phyloP scores from a whole-genome alignment of 345 rosid genomes.

The Combretum micranthum region DNA sequence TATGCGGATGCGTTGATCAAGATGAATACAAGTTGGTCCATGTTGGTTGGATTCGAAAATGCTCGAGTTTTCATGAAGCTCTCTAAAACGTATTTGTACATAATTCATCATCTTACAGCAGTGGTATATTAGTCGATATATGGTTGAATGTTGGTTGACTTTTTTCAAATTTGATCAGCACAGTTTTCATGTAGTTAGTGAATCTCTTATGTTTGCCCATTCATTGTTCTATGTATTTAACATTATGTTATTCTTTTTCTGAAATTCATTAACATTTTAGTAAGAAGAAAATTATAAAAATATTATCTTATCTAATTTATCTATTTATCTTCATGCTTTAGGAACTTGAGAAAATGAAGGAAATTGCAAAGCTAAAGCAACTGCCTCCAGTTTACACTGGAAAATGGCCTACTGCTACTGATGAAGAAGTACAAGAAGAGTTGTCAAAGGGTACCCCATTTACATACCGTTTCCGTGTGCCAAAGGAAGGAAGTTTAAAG shows the following conservation, averaged over 20 bases:
- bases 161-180: too few relatives aligned
- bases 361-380: slow-evolving; percentile 57
- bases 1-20: too few relatives aligned
- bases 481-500: slow-evolving; percentile 66
- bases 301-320: too few relatives aligned
- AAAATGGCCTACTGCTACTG: slow-evolving; percentile 74
- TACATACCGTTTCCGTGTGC: slow-evolving; percentile 82
- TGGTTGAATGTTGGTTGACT: too few relatives aligned
- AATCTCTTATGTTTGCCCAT: too few relatives aligned
- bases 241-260: too few relatives aligned
- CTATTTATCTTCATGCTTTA: slow-evolving; percentile 15
- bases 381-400: slow-evolving; percentile 84
- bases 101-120: too few relatives aligned
- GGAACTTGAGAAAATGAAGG: slow-evolving; percentile 97
- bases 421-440: slow-evolving; percentile 65
- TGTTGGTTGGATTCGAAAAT: neutral
- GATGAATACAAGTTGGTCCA: neutral
- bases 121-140: too few relatives aligned
- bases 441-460: slow-evolving; percentile 69
- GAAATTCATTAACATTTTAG: too few relatives aligned
- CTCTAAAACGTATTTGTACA: neutral
- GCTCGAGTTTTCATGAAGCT: neutral
- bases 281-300: too few relatives aligned
- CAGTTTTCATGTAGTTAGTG: too few relatives aligned
- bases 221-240: too few relatives aligned